Conservation (phyloP, 805 yeast genomes). For the Yamadazyma laniorum region DNA sequence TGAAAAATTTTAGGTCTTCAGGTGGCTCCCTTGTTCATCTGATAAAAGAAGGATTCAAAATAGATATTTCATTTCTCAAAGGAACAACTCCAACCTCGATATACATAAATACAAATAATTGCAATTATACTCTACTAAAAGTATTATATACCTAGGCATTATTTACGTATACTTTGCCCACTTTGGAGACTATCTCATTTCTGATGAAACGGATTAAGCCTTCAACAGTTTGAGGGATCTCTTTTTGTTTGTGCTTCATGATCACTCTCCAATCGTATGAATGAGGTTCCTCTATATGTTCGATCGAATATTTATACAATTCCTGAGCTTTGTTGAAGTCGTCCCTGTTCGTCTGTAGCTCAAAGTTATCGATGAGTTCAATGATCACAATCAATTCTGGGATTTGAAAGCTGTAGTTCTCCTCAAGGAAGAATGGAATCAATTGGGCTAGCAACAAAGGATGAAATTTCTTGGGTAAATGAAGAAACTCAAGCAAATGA, state of each 20-base stretch:
- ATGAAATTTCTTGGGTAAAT: conserved; percentile 47
- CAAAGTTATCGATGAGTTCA: conserved; percentile 40
- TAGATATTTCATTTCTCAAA: conserved; percentile 10
- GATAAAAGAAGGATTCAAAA: neutral
- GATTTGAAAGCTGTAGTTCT: conserved; percentile 18
- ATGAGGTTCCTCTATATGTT: conserved; percentile 15
- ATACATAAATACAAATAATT: conserved; percentile 3
- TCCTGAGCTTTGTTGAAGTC: conserved; percentile 30
- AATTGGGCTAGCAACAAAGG: conserved; percentile 52
- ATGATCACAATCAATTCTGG: conserved; percentile 36
- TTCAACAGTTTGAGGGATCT: conserved; percentile 26
- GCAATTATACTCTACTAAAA: neutral
- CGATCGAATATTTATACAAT: conserved; percentile 29
- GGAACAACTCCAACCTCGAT: neutral
- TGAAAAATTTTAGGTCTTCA: conserved; percentile 65
- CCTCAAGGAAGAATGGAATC: conserved; percentile 36
- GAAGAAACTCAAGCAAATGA: conserved; percentile 44
- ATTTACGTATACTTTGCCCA: conserved; percentile 35
- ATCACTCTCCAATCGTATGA: conserved; percentile 38
- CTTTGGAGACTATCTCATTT: conserved; percentile 29
- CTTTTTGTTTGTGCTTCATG: conserved; percentile 1
- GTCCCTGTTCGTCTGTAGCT: conserved; percentile 19
- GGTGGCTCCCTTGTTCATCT: conserved; percentile 44
- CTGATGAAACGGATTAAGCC: conserved; percentile 28
- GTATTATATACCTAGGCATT: conserved; percentile 1